Evolutionary conservation across 2,329 filamentous ascomycete genomes (phyloP).

Genomic region (Aspergillus novoparasiticus): DNA sequence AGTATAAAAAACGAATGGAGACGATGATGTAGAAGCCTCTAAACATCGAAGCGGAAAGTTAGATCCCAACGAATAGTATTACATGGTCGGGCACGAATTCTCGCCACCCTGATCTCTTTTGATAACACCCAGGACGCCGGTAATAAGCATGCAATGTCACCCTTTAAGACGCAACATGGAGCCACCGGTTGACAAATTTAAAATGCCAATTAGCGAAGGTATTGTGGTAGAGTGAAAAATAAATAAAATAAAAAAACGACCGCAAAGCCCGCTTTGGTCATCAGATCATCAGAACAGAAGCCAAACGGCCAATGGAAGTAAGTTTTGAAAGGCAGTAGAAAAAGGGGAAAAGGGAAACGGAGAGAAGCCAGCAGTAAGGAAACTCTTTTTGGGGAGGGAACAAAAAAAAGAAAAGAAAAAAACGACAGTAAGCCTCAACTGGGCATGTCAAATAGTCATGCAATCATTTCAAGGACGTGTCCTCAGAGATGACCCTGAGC

Average conservation of each 20-base stretch:
- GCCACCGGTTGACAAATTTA: conserved; percentile 11
- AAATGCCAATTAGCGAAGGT: conserved; percentile 16
- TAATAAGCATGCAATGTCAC: conserved; percentile 20
- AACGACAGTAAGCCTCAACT: conserved; percentile 24
- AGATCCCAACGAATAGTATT: conserved; percentile 33
- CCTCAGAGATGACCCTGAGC: conserved; percentile 4
- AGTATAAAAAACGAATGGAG: conserved; percentile 17
- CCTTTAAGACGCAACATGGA: conserved; percentile 10
- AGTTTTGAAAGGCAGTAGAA: conserved; percentile 16
- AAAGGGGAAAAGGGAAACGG: conserved; percentile 16
- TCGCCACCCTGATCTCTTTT: conserved; percentile 28
- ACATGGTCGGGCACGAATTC: conserved; percentile 31
- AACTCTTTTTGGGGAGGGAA: background rate
- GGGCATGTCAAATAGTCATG: conserved; percentile 27
- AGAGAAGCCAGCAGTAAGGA: conserved; percentile 3
- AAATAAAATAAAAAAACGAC: conserved; percentile 25
- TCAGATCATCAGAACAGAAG: conserved; percentile 32
- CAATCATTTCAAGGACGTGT: conserved; percentile 31
- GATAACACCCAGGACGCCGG: conserved; percentile 32
- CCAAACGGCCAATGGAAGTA: background rate
- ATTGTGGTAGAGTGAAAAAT: conserved; percentile 7
- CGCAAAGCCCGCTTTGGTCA: conserved; percentile 48
- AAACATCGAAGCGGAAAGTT: conserved; percentile 1
- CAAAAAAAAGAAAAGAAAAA: conserved; percentile 4
- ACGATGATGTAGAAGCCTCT: background rate